A percentile compares a stretch with the other conserved stretches of the same genome.
phyloP scores from a whole-genome alignment of 345 rosid genomes.

The Populus alba region DNA sequence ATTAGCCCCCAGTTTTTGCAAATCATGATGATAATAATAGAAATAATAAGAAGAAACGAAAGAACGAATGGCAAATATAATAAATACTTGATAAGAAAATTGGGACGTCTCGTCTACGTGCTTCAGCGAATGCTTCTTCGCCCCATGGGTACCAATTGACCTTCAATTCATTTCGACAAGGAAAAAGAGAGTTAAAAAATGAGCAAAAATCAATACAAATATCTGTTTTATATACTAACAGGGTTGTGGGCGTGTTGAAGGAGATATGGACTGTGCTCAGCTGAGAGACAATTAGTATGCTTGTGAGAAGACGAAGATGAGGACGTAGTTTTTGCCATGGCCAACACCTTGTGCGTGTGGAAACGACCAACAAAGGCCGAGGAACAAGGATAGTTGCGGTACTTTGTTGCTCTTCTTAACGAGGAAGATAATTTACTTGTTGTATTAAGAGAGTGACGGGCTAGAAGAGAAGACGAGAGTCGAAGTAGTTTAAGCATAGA shows the following conservation, averaged over 20 bases:
- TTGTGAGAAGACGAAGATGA: constrained; percentile 29
- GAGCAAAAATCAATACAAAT: not conserved
- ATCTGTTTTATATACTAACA: constrained; percentile 23
- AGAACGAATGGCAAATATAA: not conserved
- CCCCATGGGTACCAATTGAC: constrained; percentile 97
- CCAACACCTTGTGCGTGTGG: constrained; percentile 4
- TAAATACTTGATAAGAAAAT: constrained; percentile 79
- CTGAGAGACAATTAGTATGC: constrained; percentile 64
- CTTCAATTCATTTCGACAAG: constrained; percentile 29
- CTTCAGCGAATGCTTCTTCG: constrained; percentile 86
- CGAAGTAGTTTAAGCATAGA: constrained; percentile 7
- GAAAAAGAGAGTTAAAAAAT: not conserved
- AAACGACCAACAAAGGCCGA: constrained; percentile 2
- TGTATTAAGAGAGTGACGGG: not conserved
- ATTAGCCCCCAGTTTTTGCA: not conserved
- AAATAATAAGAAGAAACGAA: not conserved
- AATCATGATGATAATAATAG: constrained; percentile 4
- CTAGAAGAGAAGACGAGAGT: not conserved
- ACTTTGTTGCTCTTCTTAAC: not conserved
- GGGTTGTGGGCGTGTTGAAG: constrained; percentile 94
- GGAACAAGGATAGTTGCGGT: not conserved
- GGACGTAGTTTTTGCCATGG: constrained; percentile 20
- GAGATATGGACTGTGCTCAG: constrained; percentile 87
- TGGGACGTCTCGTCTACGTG: constrained; percentile 74
- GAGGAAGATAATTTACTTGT: not conserved